phyloP scores from a whole-genome alignment of 2,329 filamentous ascomycete genomes.

The Boeremia exigua region DNA sequence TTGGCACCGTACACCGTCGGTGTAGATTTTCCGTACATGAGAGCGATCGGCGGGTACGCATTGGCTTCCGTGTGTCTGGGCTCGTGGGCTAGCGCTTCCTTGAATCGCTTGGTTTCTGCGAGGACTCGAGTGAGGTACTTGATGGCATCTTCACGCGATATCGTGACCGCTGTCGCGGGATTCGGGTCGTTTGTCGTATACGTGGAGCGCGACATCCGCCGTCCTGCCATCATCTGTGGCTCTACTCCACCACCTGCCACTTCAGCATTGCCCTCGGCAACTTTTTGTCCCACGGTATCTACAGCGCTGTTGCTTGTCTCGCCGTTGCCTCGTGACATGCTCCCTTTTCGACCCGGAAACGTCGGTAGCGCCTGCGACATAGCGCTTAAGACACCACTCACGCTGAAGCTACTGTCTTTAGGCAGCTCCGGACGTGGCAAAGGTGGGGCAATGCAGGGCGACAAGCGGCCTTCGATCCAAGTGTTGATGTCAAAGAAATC shows the following conservation, averaged over 20 bases:
- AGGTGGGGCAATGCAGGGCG: constrained; percentile 75
- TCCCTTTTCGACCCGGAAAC: constrained; percentile 45
- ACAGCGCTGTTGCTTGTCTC: constrained; percentile 21
- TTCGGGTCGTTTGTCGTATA: constrained; percentile 29
- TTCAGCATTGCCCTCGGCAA: constrained; percentile 38
- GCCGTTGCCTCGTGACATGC: constrained; percentile 41
- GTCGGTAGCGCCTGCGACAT: constrained; percentile 55
- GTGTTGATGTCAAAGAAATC: constrained; percentile 82
- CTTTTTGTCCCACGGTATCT: constrained; percentile 34
- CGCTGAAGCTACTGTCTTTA: constrained; percentile 47
- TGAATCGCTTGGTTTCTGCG: constrained; percentile 74
- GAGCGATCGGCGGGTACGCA: constrained; percentile 77
- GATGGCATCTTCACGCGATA: constrained; percentile 61
- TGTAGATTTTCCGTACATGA: constrained; percentile 85
- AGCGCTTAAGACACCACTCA: constrained; percentile 54
- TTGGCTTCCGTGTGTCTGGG: constrained; percentile 68
- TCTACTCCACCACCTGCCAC: constrained; percentile 49
- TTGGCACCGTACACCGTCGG: constrained; percentile 85
- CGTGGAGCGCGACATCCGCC: constrained; percentile 29
- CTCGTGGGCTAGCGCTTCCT: constrained; percentile 71
- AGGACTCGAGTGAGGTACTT: constrained; percentile 79
- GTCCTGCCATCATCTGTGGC: constrained; percentile 55
- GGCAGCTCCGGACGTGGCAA: constrained; percentile 61
- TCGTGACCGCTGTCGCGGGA: constrained; percentile 55
- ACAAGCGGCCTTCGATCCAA: constrained; percentile 80